Evolutionary conservation across 129 eudicot species (phyloP), one percentile per base, ranked within the genome.

Genomic region (Artemisia tridentata): DNA sequence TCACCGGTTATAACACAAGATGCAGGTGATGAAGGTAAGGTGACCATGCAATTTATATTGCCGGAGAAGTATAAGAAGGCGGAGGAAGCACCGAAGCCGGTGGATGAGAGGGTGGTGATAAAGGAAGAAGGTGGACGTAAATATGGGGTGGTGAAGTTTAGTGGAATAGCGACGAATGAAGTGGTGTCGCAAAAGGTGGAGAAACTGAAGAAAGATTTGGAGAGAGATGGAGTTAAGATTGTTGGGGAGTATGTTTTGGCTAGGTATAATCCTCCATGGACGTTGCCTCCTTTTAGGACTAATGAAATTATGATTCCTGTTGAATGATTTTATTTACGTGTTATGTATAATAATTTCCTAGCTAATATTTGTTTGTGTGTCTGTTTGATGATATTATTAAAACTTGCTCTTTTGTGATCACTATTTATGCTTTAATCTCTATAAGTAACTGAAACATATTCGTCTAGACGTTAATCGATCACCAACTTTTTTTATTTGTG

Each of bases 51-150:
- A 67, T 93, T 93, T 55, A 76, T 77, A 46, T 47, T 93, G 83
- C 92, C 91, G 78, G 76, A 79, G 61, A 87, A 85, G 90, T 92
- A 89, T 9, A 50, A 20, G 10, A 81, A 17, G 63, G 98, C 79
- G 17, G 90, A 83, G 88, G 98, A 87, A 49, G 92, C 95, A 53
- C 98, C 98, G 74, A 63, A 10, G 90, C 92, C 95, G 75, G 73
- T 85, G 86, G 98, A 93, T 20, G 97, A 93, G 84, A 82, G 98
- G 80, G 98, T 93, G 87, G 97, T 85, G 91, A 67, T 93, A 4
- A 84, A 61, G 82, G 97, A 85, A 65, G 92, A 82, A 43, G 92
- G 85, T 62, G 96, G 84, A 79, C 87, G 71, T 83, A 93, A 82
- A 76, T 87, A 81, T 45, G 98, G 82, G 38, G 98, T 85, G 72